phyloP scores from a whole-genome alignment of 768 basidiomycete genomes.

The Phanerochaete sordida region DNA sequence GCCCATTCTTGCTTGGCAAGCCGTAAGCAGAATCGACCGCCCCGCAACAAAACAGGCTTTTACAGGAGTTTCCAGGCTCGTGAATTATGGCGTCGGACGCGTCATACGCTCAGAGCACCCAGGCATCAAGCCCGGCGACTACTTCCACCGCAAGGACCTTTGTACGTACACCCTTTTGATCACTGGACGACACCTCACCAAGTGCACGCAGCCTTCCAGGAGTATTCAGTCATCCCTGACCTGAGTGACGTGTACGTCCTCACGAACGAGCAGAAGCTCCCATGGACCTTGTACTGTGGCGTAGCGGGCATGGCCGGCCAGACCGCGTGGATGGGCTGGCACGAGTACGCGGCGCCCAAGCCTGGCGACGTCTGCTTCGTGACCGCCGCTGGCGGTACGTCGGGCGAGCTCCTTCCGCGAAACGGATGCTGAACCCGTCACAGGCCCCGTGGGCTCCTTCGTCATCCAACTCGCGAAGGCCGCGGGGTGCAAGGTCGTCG shows the following conservation, averaged over 20 bases:
- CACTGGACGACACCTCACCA: background rate
- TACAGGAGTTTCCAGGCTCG: background rate
- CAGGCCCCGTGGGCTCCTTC: slow-evolving; percentile 61
- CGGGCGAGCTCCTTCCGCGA: background rate
- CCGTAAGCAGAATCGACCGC: background rate
- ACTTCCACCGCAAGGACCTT: background rate
- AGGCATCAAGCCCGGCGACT: background rate
- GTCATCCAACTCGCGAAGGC: slow-evolving; percentile 40
- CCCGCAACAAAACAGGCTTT: background rate
- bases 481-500: slow-evolving; percentile 57
- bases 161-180: slow-evolving; percentile 16
- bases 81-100: background rate
- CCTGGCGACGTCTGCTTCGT: slow-evolving; percentile 51
- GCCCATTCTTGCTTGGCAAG: background rate
- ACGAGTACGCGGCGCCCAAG: slow-evolving; percentile 36
- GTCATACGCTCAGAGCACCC: slow-evolving; percentile 7
- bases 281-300: slow-evolving; percentile 48
- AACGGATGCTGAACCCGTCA: background rate
- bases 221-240: slow-evolving; percentile 34
- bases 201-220: slow-evolving; percentile 30
- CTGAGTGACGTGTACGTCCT: slow-evolving; percentile 25
- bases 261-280: slow-evolving; percentile 40
- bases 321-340: slow-evolving; percentile 37
- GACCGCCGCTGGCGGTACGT: slow-evolving; percentile 36
- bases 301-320: slow-evolving; percentile 41